phyloP scores from a whole-genome alignment of 31 red algal genomes.

The Asparagopsis taxiformis region DNA sequence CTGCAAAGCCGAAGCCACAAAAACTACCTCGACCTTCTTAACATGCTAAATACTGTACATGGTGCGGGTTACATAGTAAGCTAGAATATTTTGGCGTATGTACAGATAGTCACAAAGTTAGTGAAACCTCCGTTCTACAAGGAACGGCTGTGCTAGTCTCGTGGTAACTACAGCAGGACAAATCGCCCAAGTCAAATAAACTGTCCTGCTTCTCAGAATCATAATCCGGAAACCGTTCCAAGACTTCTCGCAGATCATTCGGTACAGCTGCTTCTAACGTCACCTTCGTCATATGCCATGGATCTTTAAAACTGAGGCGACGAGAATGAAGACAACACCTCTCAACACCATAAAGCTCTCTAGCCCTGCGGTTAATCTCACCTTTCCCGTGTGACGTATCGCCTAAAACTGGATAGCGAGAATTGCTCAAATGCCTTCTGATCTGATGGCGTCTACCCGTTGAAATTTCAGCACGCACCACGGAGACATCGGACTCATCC shows the following conservation, averaged over 20 bases:
- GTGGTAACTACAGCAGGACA: too few species aligned
- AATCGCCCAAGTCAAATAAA: neutral
- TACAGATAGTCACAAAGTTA: too few species aligned
- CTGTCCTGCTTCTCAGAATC: constrained; percentile 2
- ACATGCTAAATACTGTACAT: too few species aligned
- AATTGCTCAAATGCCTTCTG: constrained; percentile 59
- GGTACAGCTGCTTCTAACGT: constrained; percentile 50
- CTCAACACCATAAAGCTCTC: constrained; percentile 38
- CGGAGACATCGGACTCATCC: constrained; percentile 41
- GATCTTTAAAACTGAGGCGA: constrained; percentile 53
- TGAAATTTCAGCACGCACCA: constrained; percentile 31
- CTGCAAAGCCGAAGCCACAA: constrained; percentile 48
- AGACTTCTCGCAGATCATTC: constrained; percentile 32
- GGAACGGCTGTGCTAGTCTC: too few species aligned
- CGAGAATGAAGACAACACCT: constrained; percentile 67
- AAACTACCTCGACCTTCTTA: constrained; percentile 17
- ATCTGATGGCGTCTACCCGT: constrained; percentile 74
- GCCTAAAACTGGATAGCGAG: constrained; percentile 48
- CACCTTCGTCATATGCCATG: constrained; percentile 5
- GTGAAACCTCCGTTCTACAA: too few species aligned
- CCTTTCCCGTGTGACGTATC: constrained; percentile 73
- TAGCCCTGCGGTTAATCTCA: constrained; percentile 22
- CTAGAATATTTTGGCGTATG: too few species aligned
- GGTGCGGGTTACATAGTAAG: too few species aligned
- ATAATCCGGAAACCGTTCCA: constrained; percentile 9